A percentile compares a stretch with the other conserved stretches of the same genome.
These are phyloP conservation scores for Closterium sp. DNA, from an alignment of 139 green algal species.

Conservation along the genomic window DNA sequence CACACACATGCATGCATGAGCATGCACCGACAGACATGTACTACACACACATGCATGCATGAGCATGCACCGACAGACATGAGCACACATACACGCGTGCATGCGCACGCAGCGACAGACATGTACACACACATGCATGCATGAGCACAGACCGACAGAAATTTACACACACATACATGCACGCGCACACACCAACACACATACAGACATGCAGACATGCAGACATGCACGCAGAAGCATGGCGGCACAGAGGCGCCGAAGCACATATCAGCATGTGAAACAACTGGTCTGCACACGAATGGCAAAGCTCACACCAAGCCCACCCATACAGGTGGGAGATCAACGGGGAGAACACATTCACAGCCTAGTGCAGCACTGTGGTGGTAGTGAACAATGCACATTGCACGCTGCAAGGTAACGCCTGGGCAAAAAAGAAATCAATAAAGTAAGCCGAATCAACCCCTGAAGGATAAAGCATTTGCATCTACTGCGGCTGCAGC, in stretches of 20 bases:
- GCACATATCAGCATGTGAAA: too few relatives aligned
- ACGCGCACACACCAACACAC: neutral
- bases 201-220: neutral
- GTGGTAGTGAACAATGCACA: neutral
- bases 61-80: neutral
- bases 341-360: too few relatives aligned
- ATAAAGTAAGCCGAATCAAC: too few relatives aligned
- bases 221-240: neutral
- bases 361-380: too few relatives aligned
- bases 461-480: neutral
- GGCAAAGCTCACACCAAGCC: too few relatives aligned
- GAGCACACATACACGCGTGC: neutral
- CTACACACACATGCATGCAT: neutral
- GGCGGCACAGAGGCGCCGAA: too few relatives aligned
- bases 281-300: too few relatives aligned
- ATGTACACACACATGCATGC: neutral
- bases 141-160: neutral
- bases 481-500: too few relatives aligned
- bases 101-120: neutral
- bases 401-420: too few relatives aligned
- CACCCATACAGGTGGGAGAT: too few relatives aligned
- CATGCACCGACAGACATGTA: neutral
- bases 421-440: too few relatives aligned
- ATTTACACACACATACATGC: neutral
- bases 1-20: constrained; percentile 67